These are phyloP conservation scores for Pseudisothecium myosuroides DNA, from an alignment of 225 moss, liverwort and hornwort species.

Conservation along the genomic window DNA sequence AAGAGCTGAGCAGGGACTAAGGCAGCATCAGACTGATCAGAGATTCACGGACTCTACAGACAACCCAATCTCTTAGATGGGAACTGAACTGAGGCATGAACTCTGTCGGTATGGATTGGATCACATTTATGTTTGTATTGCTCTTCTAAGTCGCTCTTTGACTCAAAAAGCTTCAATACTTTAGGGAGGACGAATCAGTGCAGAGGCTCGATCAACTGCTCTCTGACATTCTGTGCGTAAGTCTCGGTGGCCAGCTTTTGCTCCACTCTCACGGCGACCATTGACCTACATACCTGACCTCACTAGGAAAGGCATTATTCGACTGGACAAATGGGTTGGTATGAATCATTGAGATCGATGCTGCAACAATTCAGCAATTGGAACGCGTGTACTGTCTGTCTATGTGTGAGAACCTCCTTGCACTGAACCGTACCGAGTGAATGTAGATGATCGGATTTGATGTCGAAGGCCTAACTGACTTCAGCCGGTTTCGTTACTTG, in stretches of 20 bases:
- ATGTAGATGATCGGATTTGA: not conserved
- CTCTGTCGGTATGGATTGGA: not conserved
- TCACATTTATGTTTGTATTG: not conserved
- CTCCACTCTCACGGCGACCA: too few species aligned
- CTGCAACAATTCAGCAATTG: not conserved
- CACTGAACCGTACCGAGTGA: not conserved
- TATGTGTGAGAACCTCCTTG: not conserved
- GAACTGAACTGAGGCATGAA: not conserved
- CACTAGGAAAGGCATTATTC: not conserved
- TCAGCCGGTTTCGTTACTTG: too few species aligned
- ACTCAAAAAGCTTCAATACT: too few species aligned
- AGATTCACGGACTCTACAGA: not conserved
- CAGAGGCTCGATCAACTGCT: not conserved
- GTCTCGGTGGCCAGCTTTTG: not conserved
- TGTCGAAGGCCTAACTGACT: too few species aligned
- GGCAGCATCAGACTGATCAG: not conserved
- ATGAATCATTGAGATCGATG: not conserved
- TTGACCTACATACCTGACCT: not conserved
- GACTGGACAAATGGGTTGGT: not conserved
- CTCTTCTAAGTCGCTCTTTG: not conserved
- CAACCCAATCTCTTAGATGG: not conserved
- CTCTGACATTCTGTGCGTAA: too few species aligned
- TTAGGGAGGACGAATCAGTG: not conserved
- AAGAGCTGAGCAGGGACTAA: not conserved
- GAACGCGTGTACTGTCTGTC: too few species aligned